phyloP scores from a whole-genome alignment of 2,329 filamentous ascomycete species.

The Emmonsia crescens region DNA sequence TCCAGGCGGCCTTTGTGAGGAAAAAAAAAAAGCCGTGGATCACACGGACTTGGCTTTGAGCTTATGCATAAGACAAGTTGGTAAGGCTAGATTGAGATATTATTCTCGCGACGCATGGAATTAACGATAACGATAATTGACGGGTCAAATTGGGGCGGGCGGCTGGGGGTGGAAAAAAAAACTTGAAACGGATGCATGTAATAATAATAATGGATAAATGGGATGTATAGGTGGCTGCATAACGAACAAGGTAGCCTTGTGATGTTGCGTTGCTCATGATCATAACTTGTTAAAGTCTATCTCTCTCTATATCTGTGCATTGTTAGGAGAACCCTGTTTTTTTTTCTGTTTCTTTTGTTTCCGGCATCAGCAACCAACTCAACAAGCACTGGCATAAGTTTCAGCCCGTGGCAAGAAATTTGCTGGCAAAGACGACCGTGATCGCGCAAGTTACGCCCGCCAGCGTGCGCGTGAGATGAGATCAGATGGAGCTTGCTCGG shows the following conservation, averaged over 20 bases:
- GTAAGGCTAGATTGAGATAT: not conserved
- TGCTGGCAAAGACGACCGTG: too few species aligned
- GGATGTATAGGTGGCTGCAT: not conserved
- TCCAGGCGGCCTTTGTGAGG: too few species aligned
- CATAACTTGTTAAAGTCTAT: not conserved
- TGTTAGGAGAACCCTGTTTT: too few species aligned
- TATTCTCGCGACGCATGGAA: not conserved
- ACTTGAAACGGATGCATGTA: not conserved
- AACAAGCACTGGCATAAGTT: not conserved
- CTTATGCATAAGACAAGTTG: not conserved
- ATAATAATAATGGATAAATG: not conserved
- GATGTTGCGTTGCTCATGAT: not conserved
- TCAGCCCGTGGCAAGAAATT: not conserved
- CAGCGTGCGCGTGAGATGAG: not conserved
- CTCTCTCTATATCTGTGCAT: too few species aligned
- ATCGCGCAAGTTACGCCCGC: not conserved
- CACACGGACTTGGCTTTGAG: not conserved
- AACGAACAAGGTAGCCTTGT: not conserved
- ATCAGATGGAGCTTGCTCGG: not conserved
- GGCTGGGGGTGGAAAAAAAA: not conserved
- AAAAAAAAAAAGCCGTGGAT: not conserved
- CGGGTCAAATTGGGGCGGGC: not conserved
- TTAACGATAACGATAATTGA: not conserved
- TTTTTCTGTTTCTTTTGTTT: too few species aligned
- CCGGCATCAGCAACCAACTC: too few species aligned